Conservation (phyloP, 1,284 basidiomycete species). For the Waitea zeae region DNA sequence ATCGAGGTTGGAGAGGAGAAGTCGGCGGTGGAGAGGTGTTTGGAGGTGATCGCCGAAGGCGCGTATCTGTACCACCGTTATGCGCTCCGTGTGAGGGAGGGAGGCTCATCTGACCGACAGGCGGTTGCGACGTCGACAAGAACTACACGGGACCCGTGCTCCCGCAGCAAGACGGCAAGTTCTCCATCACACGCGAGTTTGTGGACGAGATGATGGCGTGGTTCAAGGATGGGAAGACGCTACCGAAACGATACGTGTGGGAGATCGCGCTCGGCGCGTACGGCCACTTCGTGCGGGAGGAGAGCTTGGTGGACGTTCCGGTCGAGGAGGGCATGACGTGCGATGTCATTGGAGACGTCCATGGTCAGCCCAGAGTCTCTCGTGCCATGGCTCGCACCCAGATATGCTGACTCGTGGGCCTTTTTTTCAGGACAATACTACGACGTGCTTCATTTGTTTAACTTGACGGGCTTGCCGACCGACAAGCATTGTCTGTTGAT, state of each 20-base stretch:
- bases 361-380: conserved; percentile 31
- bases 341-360: conserved; percentile 88
- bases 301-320: conserved; percentile 66
- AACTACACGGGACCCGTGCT: conserved; percentile 56
- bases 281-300: conserved; percentile 59
- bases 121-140: conserved; percentile 54
- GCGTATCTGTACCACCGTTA: too few relatives aligned
- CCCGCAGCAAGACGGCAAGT: conserved; percentile 40
- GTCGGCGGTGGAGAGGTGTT: conserved; percentile 51
- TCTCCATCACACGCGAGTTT: conserved; percentile 62
- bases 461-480: conserved; percentile 72
- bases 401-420: too few relatives aligned
- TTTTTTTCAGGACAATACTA: conserved; percentile 70
- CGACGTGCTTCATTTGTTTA: conserved; percentile 80
- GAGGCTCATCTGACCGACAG: too few relatives aligned
- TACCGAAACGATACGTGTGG: conserved; percentile 85
- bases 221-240: conserved; percentile 83
- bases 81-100: too few relatives aligned
- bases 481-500: conserved; percentile 76
- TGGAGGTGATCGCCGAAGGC: conserved; percentile 72
- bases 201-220: conserved; percentile 76
- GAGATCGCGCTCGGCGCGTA: conserved; percentile 89
- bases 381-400: not conserved
- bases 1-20: conserved; percentile 84
- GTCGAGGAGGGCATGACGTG: conserved; percentile 68